Evolutionary conservation across 306 rosid species (phyloP).

Genomic region (Lablab purpureus): DNA sequence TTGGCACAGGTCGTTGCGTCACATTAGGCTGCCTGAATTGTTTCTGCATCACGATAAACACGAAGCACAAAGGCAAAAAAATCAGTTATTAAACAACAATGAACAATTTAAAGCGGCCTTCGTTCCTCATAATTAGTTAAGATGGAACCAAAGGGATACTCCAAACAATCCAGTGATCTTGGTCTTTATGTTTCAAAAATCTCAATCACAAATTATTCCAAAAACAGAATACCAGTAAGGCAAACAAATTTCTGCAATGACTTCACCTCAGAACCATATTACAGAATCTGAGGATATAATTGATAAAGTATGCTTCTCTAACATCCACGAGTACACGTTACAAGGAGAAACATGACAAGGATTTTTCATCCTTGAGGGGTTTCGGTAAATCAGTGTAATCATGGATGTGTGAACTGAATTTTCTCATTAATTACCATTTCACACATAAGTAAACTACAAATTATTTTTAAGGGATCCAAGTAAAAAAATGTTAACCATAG

Average conservation of each 20-base stretch:
- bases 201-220: not conserved
- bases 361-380: not conserved
- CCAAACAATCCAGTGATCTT: not conserved
- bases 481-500: not conserved
- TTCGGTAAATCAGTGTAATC: not conserved
- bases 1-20: slow-evolving; percentile 47
- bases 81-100: not conserved
- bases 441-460: not conserved
- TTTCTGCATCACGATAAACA: slow-evolving; percentile 61
- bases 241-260: not conserved
- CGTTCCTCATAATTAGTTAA: not conserved
- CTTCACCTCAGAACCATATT: slow-evolving; percentile 7
- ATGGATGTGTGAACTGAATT: not conserved
- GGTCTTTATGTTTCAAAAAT: too few relatives aligned
- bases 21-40: slow-evolving; percentile 70
- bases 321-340: not conserved
- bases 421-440: not conserved
- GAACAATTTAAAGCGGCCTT: slow-evolving; percentile 14
- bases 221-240: not conserved
- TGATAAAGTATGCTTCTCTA: not conserved
- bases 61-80: not conserved
- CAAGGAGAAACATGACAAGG: not conserved
- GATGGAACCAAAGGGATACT: not conserved
- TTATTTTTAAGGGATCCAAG: slow-evolving; percentile 1
- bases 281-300: slow-evolving; percentile 6